Evolutionary conservation across 148 eudicot genomes (phyloP), one percentile per base, ranked within the genome.

Genomic region (Rhododendron mucronatum): DNA sequence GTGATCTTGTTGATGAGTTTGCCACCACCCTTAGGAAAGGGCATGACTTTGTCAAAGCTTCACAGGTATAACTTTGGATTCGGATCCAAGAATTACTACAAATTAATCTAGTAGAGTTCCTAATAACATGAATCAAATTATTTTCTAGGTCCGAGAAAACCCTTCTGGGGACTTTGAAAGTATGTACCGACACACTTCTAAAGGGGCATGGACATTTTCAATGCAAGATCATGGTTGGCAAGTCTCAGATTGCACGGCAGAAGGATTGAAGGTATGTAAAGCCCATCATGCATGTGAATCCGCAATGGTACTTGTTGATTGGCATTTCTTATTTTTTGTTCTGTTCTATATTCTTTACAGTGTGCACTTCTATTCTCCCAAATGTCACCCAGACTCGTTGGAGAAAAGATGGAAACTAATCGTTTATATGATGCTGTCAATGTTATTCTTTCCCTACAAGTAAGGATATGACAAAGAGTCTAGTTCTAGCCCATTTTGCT

Each of bases 161-260:
- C 94, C 94, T 18, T 83, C 92, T 3, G 96, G 93, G 23, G 88
- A 94, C 78, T 91, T 65, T 50, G 50, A 5, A 13, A 84, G 88
- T 78, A 92, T 90, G 96, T 92, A 92, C 57, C 88, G 94, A 37
- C 93, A 91, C 83, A 90, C 83, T 55, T 85, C 88, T 10, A 94
- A 94, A 88, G 96, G 96, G 4, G 88, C 92, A 1, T 94, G 96
- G 96, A 89, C 96, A 26, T 94, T 93, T 82, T 92, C 95, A 33
- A 90, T 87, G 61, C 93, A 90, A 88, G 97, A 93, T 85, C 95
- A 94, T 81, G 96, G 96, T 26, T 94, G 94, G 96, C 94, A 91
- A 79, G 94, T 94, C 85, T 94, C 96, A 8, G 95, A 94, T 78
- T 93, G 94, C 88, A 94, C 95, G 1, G 92, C 91, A 8, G 96